Evolutionary conservation across 257 asterid species (phyloP), one percentile per base, ranked within the genome.

Genomic region (Avicennia marina): DNA sequence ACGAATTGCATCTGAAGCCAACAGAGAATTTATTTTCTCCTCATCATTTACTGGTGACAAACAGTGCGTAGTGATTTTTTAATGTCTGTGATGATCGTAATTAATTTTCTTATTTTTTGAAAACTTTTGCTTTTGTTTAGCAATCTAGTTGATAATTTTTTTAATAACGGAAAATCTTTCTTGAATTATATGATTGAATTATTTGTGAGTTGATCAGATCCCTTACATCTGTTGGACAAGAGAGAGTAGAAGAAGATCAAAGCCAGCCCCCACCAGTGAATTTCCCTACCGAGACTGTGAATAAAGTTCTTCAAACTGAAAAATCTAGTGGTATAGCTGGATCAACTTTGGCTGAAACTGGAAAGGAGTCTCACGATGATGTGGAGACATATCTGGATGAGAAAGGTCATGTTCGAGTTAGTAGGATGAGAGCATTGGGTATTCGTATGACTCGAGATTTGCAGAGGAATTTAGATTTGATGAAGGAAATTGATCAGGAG

Each of bases 1-100:
- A 56, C 78, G 98, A 59, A 93, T 93, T 38, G 98, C 98, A 63
- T 93, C 98, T 15, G 97, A 93, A 76, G 89, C 98, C 76, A 89
- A 86, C 53, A 74, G 94, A 73, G 97, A 93, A 66, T 93, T 83
- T 71, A 93, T 93, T 47, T 93, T 93, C 65, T 93, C 98, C 56
- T 70, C 98, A 33, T 83, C 94, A 3, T 89, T 80, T 65, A 81
- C 83, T 0, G 98, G 98, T 58, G 95, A 93, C 78, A 93, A 78
- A 72, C 66, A 76, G 98, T 93, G 63, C 49, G 90, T 74, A 46
- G 7, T 32, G 13, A 27, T 3, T 40, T 59, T 39, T 31, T 38
- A 57, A 6, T 38, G 11, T 8, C 5, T 21, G 16, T 20, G 54
- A 18, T 50, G 13, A 11, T 36, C 41, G 6, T 20, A 18, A 10